Evolutionary conservation across 164 flowering plant species (phyloP).

Genomic region (Amborella trichopoda): DNA sequence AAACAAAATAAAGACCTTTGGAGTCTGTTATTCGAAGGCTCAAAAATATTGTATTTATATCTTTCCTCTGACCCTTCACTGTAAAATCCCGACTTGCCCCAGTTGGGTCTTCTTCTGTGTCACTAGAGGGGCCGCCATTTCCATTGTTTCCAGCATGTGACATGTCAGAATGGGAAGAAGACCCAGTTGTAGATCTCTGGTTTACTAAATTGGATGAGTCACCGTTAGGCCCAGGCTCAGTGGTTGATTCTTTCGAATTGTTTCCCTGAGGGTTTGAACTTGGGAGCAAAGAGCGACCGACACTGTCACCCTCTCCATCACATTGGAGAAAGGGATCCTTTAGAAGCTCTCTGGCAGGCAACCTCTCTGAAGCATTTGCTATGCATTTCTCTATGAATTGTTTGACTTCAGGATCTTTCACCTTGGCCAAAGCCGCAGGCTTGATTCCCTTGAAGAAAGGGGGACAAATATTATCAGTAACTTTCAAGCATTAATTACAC

Average conservation of each 20-base stretch:
- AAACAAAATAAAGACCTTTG: conserved; percentile 33
- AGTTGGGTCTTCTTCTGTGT: conserved; percentile 12
- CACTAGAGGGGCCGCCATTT: too few relatives aligned
- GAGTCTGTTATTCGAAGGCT: conserved; percentile 72
- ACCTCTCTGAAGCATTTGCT: conserved; percentile 55
- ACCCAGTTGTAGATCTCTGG: neutral
- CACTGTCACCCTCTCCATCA: conserved; percentile 38
- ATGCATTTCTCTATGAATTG: conserved; percentile 87
- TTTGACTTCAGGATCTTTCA: conserved; percentile 53
- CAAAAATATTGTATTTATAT: conserved; percentile 61
- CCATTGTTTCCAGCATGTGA: too few relatives aligned
- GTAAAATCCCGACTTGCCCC: conserved; percentile 43
- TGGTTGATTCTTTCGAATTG: neutral
- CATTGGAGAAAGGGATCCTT: conserved; percentile 67
- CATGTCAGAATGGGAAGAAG: conserved; percentile 1
- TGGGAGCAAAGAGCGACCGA: conserved; percentile 15
- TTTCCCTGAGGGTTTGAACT: conserved; percentile 28
- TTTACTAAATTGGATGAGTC: neutral
- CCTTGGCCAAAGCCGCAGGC: conserved; percentile 89
- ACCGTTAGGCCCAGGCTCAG: neutral
- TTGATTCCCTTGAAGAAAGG: conserved; percentile 56
- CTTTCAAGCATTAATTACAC: too few relatives aligned
- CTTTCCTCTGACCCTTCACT: conserved; percentile 73
- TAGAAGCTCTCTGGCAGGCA: conserved; percentile 70
- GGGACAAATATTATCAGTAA: neutral